Percentiles rank a stretch among this genome's conserved stretches.
phyloP scores from a whole-genome alignment of 75 land plant species.

The Sequoiadendron giganteum region DNA sequence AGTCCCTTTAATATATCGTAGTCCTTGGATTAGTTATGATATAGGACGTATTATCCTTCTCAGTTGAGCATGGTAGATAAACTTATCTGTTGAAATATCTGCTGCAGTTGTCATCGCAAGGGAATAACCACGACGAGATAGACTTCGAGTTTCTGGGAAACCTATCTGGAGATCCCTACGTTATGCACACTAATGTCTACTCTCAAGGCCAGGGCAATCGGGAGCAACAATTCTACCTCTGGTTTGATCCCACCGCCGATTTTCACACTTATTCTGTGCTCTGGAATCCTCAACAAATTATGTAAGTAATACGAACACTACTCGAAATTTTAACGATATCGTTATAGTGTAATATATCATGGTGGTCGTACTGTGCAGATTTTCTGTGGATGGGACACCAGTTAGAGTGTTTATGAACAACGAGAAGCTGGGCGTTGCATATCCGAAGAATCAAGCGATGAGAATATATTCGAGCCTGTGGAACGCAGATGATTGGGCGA shows the following conservation, averaged over 20 bases:
- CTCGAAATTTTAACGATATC: no score
- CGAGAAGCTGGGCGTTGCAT: slow-evolving; percentile 20
- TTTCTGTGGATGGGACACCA: slow-evolving; percentile 25
- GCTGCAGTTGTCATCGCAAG: background rate
- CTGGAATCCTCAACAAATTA: no score
- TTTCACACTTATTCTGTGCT: no score
- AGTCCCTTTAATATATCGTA: background rate
- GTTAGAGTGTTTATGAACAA: slow-evolving; percentile 22
- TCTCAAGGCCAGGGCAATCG: background rate
- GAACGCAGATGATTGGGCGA: slow-evolving; percentile 19
- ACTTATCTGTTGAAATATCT: background rate
- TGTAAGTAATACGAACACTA: no score
- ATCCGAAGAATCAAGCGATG: slow-evolving; percentile 24
- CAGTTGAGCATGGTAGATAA: no score
- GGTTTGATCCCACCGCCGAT: background rate
- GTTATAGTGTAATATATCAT: no score
- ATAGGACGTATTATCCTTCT: no score
- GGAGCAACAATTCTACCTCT: background rate
- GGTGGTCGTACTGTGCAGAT: slow-evolving; percentile 10
- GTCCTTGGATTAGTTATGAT: no score
- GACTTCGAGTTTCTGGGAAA: background rate
- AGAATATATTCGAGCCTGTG: slow-evolving; percentile 23
- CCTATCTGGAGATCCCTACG: background rate
- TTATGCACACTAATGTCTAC: background rate
- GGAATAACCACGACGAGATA: background rate